Evolutionary conservation across 768 basidiomycete genomes (phyloP).

Genomic region (Lentinula guzmanii): DNA sequence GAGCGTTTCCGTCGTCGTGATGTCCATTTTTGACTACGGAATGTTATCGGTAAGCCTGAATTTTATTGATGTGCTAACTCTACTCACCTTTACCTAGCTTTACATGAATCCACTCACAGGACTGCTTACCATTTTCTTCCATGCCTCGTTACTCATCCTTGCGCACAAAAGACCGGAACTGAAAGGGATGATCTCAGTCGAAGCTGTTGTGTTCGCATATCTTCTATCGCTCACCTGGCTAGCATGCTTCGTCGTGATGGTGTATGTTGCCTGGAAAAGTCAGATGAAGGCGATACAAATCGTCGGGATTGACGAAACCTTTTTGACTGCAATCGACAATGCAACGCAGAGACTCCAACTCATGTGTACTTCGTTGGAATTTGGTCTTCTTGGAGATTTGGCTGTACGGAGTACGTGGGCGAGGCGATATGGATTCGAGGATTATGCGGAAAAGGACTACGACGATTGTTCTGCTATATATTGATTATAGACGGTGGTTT

Average conservation of each 20-base stretch:
- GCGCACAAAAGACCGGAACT: neutral
- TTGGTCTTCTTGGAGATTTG: conserved; percentile 1
- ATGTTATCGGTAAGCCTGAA: neutral
- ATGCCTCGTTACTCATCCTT: neutral
- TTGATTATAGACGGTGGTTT: neutral
- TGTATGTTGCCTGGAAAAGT: neutral
- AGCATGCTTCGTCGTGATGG: conserved; percentile 5
- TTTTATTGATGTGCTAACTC: neutral
- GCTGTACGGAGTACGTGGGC: conserved; percentile 1
- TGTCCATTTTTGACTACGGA: conserved; percentile 5
- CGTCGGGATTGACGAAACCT: neutral
- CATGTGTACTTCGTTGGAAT: conserved; percentile 1
- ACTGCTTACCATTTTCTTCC: neutral
- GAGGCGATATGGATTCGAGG: neutral
- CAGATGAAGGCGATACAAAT: neutral
- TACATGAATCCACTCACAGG: conserved; percentile 5
- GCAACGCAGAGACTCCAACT: neutral
- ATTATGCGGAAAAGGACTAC: neutral
- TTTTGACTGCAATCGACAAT: neutral
- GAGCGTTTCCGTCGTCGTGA: neutral
- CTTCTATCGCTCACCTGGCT: conserved; percentile 1
- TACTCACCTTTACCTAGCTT: neutral
- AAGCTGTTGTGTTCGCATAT: neutral
- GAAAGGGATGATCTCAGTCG: conserved; percentile 1
- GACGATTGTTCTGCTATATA: neutral